These are phyloP conservation scores for Carex kokanica DNA, from an alignment of 176 grass and related monocot genomes.

Conservation along the genomic window DNA sequence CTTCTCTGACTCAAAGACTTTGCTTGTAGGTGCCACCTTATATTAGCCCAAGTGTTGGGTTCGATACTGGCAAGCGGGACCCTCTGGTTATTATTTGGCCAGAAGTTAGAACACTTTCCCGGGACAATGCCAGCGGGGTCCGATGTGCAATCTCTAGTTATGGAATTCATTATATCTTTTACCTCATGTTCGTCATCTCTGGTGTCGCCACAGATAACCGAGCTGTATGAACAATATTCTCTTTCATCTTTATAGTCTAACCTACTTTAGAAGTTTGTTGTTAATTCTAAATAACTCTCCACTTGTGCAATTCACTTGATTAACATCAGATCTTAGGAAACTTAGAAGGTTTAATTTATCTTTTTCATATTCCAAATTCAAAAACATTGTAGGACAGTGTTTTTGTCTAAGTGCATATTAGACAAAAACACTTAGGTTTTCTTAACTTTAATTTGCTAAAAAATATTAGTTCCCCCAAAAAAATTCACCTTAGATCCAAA, in stretches of 20 bases:
- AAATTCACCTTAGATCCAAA: not conserved
- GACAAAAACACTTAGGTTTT: not conserved
- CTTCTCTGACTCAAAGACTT: constrained; percentile 14
- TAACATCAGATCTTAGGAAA: not conserved
- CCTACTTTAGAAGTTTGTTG: not conserved
- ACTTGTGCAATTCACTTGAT: not conserved
- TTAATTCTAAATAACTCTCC: not conserved
- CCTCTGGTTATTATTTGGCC: constrained; percentile 57
- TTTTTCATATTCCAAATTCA: not conserved
- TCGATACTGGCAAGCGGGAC: constrained; percentile 59
- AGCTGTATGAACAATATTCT: constrained; percentile 43
- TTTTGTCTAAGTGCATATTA: not conserved
- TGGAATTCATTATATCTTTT: constrained; percentile 82
- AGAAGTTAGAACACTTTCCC: constrained; percentile 40
- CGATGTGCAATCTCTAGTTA: constrained; percentile 46
- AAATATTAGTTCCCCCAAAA: not conserved
- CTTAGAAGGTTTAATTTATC: not conserved
- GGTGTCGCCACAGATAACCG: constrained; percentile 83
- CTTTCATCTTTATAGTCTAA: not conserved
- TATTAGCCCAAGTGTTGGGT: constrained; percentile 51
- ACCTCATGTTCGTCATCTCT: constrained; percentile 91
- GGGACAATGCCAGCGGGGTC: constrained; percentile 60
- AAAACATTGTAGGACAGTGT: not conserved
- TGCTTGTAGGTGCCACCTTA: constrained; percentile 62
- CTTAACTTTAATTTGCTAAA: not conserved